Conservation (phyloP, 495 filamentous ascomycete genomes). For the Penicillium angulare region DNA sequence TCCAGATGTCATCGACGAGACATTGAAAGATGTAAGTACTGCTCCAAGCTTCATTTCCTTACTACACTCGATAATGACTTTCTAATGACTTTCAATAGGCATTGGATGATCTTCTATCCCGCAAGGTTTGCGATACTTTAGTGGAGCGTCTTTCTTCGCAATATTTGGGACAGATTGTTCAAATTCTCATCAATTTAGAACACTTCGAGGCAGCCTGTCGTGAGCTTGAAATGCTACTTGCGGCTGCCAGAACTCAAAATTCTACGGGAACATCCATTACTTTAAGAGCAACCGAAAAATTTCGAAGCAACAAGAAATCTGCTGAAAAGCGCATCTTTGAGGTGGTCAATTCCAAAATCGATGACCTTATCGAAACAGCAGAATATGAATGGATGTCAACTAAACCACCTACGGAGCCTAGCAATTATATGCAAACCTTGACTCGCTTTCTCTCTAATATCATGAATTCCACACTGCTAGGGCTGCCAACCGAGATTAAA, state of each 20-base stretch:
- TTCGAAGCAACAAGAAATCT: conserved; percentile 86
- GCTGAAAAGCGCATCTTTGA: conserved; percentile 98
- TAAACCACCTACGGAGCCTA: conserved; percentile 64
- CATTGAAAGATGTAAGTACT: conserved; percentile 65
- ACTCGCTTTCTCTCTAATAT: conserved; percentile 93
- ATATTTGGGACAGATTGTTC: conserved; percentile 95
- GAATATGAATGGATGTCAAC: conserved; percentile 93
- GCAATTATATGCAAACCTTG: conserved; percentile 90
- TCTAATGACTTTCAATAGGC: conserved; percentile 50
- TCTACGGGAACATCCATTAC: conserved; percentile 69
- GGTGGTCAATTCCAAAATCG: conserved; percentile 97
- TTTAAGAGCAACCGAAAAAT: conserved; percentile 78
- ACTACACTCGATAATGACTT: conserved; percentile 11
- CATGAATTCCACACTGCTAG: conserved; percentile 90
- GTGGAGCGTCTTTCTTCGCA: conserved; percentile 87
- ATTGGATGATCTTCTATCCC: conserved; percentile 86
- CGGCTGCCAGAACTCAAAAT: conserved; percentile 73
- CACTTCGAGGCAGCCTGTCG: conserved; percentile 92
- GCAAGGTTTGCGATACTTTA: conserved; percentile 84
- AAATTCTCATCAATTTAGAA: conserved; percentile 95
- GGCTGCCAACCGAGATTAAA: conserved; percentile 90
- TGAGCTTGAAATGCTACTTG: conserved; percentile 80
- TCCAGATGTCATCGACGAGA: conserved; percentile 82
- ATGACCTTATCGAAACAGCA: conserved; percentile 92
- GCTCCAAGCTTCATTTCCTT: background rate